These are phyloP conservation scores for Kockovaella imperatae DNA, from an alignment of 768 basidiomycete species.

Conservation along the genomic window DNA sequence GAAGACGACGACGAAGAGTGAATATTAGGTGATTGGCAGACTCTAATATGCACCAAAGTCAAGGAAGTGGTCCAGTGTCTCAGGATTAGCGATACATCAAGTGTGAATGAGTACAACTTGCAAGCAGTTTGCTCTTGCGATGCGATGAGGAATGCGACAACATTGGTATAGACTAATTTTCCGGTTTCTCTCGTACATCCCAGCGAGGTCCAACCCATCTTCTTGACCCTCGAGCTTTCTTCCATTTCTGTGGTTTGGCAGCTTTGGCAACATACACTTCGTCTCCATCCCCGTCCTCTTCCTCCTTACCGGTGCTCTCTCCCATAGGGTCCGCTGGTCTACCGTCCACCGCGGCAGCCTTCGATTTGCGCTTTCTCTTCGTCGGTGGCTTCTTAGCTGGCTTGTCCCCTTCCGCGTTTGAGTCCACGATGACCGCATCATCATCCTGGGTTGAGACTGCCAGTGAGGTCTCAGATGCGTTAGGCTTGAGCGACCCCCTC, in stretches of 20 bases:
- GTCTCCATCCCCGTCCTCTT: background rate
- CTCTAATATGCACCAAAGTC: background rate
- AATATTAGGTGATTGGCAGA: background rate
- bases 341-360: background rate
- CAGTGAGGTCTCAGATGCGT: background rate
- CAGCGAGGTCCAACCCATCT: background rate
- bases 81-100: background rate
- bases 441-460: too few relatives aligned
- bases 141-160: background rate
- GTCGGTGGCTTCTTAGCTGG: too few relatives aligned
- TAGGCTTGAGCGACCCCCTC: background rate
- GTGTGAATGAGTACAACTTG: background rate
- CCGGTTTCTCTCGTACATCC: background rate
- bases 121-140: background rate
- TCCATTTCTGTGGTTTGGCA: background rate
- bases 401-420: too few relatives aligned
- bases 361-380: too few relatives aligned
- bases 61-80: background rate
- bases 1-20: conserved; percentile 25
- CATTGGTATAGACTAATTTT: background rate
- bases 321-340: background rate
- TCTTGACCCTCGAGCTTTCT: background rate
- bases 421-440: too few relatives aligned
- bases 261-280: background rate
- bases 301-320: background rate